A percentile compares a stretch with the other conserved stretches of the same genome.
Conservation (phyloP, 345 rosid genomes). For the Sisymbrium irio region DNA sequence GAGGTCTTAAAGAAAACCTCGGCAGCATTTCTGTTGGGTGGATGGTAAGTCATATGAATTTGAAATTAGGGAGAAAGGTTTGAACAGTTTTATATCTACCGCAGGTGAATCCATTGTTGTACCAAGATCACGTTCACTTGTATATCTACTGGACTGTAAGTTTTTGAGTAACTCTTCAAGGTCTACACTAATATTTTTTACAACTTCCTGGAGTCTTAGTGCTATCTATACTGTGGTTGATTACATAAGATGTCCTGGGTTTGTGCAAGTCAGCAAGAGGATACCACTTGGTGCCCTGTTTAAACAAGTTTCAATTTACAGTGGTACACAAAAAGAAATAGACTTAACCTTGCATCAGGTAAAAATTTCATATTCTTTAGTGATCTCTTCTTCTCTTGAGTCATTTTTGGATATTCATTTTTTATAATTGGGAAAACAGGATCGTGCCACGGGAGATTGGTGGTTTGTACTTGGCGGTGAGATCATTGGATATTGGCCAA, state of each 20-base stretch:
- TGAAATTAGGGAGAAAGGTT: neutral
- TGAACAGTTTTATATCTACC: neutral
- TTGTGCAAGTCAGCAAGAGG: conserved; percentile 31
- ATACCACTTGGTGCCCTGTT: conserved; percentile 27
- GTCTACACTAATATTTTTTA: neutral
- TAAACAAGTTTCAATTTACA: conserved; percentile 18
- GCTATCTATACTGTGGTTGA: neutral
- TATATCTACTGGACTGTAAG: conserved; percentile 34
- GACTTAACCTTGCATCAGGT: conserved; percentile 26
- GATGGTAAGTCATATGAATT: conserved; percentile 16
- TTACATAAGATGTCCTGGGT: conserved; percentile 26
- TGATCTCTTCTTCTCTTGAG: neutral
- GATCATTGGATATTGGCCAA: conserved; percentile 36
- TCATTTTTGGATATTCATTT: conserved; percentile 14
- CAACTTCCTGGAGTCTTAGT: neutral
- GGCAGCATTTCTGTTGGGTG: conserved; percentile 33
- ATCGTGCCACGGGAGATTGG: conserved; percentile 34
- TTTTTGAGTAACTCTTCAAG: neutral
- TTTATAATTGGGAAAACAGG: conserved; percentile 13
- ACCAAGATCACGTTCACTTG: conserved; percentile 19
- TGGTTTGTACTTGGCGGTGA: conserved; percentile 21
- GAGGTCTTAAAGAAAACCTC: neutral
- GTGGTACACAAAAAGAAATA: conserved; percentile 12
- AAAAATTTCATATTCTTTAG: neutral
- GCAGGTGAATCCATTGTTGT: conserved; percentile 24